These are phyloP conservation scores for Aegilops sharonensis DNA, from an alignment of 176 grass and related monocot genomes.

Conservation along the genomic window DNA sequence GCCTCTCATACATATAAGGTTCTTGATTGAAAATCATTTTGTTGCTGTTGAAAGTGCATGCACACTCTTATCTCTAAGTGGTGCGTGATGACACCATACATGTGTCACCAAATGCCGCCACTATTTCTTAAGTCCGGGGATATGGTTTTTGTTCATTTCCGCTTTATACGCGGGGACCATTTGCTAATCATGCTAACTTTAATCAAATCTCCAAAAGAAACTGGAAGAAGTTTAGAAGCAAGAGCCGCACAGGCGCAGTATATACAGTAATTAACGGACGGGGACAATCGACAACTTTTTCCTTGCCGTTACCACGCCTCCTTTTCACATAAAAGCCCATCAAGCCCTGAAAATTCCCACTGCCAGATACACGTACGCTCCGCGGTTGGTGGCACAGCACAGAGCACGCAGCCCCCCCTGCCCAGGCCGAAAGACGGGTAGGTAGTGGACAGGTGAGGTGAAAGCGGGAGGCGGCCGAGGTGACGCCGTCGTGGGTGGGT, in stretches of 20 bases:
- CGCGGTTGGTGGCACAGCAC: constrained; percentile 45
- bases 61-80: not conserved
- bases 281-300: not conserved
- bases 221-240: not conserved
- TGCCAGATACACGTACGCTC: not conserved
- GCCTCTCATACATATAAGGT: too few relatives aligned
- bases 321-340: not conserved
- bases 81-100: not conserved
- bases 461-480: constrained; percentile 12
- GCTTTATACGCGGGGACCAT: not conserved
- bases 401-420: constrained; percentile 12
- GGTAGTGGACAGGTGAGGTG: constrained; percentile 29
- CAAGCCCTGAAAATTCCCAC: not conserved
- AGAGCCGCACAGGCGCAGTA: too few relatives aligned
- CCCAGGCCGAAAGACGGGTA: not conserved
- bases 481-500: constrained; percentile 21
- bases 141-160: not conserved
- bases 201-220: not conserved
- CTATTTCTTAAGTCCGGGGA: not conserved
- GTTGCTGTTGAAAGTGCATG: not conserved
- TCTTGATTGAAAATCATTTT: not conserved
- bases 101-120: not conserved
- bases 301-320: not conserved
- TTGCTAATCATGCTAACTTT: not conserved
- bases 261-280: not conserved